These are phyloP conservation scores for Thelonectria olida DNA, from an alignment of 2,329 filamentous ascomycete genomes.

Conservation along the genomic window DNA sequence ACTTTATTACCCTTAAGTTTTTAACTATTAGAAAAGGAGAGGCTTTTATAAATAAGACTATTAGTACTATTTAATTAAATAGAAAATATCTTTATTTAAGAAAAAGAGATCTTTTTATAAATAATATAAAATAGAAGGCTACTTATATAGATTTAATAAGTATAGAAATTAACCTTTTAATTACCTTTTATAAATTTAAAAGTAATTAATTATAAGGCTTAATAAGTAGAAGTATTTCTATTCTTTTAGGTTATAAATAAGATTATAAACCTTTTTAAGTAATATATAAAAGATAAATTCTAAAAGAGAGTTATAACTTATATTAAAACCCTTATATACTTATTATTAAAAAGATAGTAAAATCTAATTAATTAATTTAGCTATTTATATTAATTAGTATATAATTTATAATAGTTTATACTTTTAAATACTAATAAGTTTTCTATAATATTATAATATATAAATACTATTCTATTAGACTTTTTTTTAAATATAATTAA, in stretches of 20 bases:
- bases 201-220: neutral
- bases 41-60: neutral
- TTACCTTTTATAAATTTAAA: neutral
- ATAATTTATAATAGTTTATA: neutral
- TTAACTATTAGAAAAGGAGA: neutral
- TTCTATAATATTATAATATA: neutral
- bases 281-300: neutral
- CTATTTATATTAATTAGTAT: neutral
- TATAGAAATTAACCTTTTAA: neutral
- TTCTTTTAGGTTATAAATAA: neutral
- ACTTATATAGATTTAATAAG: neutral
- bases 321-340: neutral
- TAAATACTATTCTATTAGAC: neutral
- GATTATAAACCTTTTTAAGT: neutral
- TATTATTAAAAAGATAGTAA: neutral
- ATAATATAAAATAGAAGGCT: neutral
- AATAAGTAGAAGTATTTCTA: neutral
- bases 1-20: neutral
- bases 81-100: neutral
- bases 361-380: neutral
- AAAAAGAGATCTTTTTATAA: neutral
- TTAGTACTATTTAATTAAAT: neutral
- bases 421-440: neutral
- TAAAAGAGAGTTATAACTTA: neutral
- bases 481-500: constrained; percentile 1